Evolutionary conservation across 2,329 filamentous ascomycete genomes (phyloP), one percentile per base, ranked within the genome.

Genomic region (Harringtonia aguacate): DNA sequence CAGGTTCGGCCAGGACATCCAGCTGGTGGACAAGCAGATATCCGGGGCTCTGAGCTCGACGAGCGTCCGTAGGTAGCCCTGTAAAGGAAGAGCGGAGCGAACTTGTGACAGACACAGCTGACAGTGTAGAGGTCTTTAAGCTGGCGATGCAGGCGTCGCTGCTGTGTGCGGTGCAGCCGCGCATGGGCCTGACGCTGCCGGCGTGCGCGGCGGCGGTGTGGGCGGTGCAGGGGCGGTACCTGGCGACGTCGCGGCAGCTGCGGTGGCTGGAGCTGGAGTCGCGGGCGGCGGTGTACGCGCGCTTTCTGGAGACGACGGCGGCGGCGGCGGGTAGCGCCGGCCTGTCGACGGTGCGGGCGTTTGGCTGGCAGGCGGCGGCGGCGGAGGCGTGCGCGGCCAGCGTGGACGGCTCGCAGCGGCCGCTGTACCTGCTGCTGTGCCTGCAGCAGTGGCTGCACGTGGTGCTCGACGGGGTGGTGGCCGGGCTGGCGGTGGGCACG

Each of bases 191-290:
- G 2, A 63, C 62, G 0, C 60, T 77, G n/a, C 73, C 74, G 0
- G 45, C 67, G 4, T 62, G 67, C 4, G 44, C 65, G 7, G 47
- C 55, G 3, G 49, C 65, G 1, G 54, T 72, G 2, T 75, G 70
- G 44, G 34, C 61, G 0, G 58, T 75, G 3, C 71, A 74, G 46
- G 70, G 65, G 37, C 55, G 69, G 22, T 77, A 76, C 47, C 61
- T 79, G 1, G 63, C 68, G 7, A 77, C 74, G 0, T 77, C 74
- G 0, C 66, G 74, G 0, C 75, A 78, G 50, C 58, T 79, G 3
- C 69, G 73, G 31, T 63, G 72, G 13, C 54, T 78, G 24, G 75
- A 78, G 39, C 60, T 79, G 1, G 72, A 78, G 49, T 65, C 72
- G 1, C 69, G 69, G 39, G 64, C 73, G 0, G 67, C 65, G 0